Percentiles rank a stretch among this genome's conserved stretches.
Conservation (phyloP, 768 basidiomycete species). For the Pleurotus pulmonarius region DNA sequence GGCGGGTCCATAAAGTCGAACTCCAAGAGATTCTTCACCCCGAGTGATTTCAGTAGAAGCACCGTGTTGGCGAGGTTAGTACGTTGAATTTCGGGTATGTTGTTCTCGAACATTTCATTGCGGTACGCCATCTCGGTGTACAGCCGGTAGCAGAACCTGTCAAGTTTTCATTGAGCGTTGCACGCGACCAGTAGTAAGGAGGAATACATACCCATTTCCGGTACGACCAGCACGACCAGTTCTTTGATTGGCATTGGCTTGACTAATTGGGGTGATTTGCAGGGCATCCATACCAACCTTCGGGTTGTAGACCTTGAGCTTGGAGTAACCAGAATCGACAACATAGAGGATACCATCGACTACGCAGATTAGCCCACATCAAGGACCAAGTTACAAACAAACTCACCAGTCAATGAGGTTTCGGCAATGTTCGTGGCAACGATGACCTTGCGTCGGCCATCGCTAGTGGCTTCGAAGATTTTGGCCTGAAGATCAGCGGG, state of each 20-base stretch:
- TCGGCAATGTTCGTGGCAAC: constrained; percentile 99
- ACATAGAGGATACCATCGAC: constrained; percentile 98
- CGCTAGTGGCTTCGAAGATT: constrained; percentile 91
- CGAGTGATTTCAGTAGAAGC: constrained; percentile 88
- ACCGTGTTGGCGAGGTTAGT: constrained; percentile 98
- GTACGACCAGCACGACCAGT: constrained; percentile 97
- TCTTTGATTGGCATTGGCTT: constrained; percentile 95
- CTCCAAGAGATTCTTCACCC: constrained; percentile 95
- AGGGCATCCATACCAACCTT: constrained; percentile 99
- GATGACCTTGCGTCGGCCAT: constrained; percentile 94
- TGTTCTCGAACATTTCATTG: constrained; percentile 93
- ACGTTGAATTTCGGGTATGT: constrained; percentile 97
- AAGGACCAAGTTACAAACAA: constrained; percentile 8
- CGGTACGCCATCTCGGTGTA: constrained; percentile 97
- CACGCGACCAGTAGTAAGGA: background rate
- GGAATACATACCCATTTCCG: constrained; percentile 74
- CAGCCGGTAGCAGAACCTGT: constrained; percentile 90
- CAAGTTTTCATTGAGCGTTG: background rate
- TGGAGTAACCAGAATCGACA: constrained; percentile 95
- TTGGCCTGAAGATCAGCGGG: constrained; percentile 98
- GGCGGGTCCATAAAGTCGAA: constrained; percentile 99
- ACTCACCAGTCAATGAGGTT: constrained; percentile 86
- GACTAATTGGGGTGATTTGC: constrained; percentile 98
- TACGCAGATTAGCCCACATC: constrained; percentile 22
- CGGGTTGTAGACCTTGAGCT: constrained; percentile 98